Evolutionary conservation across 2,329 filamentous ascomycete genomes (phyloP), one percentile per base, ranked within the genome.

Genomic region (Cladosporium sp.): DNA sequence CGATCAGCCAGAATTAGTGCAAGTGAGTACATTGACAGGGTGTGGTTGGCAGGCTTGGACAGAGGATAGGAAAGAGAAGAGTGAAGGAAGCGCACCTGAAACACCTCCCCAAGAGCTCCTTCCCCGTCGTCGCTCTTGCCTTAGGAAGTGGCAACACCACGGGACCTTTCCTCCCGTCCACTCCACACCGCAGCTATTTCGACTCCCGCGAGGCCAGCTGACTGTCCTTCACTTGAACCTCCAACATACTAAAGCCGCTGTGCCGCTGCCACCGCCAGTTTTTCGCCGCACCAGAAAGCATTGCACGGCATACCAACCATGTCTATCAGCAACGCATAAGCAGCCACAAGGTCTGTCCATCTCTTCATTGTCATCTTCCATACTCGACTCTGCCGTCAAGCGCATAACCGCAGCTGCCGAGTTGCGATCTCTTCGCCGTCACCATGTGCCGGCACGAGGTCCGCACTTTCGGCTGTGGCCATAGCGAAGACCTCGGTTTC

Each of bases 401-500:
- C 42, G 25, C 19, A 28, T 12, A 45, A 13, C 15, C 12, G 10
- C 8, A 22, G 20, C 22, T 45, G 42, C 42, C 42, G 24, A 25
- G 19, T n/a, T 9, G 24, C 42, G 10, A 15, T 25, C 34, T 17
- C 15, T 32, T 37, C 25, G 25, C 32, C 24, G 36, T 37, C 57
- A 60, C 28, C 39, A 70, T 70, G 68, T 70, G 68, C 57, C 66
- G 60, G 39, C 63, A 65, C 24, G 60, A 58, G 15, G 64, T 59
- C 55, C 57, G 49, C 25, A 37, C 61, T 22, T 65, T 60, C 56
- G 40, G 32, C n/a, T 70, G 68, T 57, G 61, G 64, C 24, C 66
- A 68, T 57, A 56, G 25, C 28, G 12, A 25, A n/a, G 58, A 61
- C 42, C 19, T 63, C 24, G 24, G 19, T 3, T 20, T 37, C 15